A percentile compares a stretch with the other conserved stretches of the same genome.
These are phyloP conservation scores for Phytophthora hibernalis DNA, from an alignment of 352 stramenopile species.

Conservation along the genomic window DNA sequence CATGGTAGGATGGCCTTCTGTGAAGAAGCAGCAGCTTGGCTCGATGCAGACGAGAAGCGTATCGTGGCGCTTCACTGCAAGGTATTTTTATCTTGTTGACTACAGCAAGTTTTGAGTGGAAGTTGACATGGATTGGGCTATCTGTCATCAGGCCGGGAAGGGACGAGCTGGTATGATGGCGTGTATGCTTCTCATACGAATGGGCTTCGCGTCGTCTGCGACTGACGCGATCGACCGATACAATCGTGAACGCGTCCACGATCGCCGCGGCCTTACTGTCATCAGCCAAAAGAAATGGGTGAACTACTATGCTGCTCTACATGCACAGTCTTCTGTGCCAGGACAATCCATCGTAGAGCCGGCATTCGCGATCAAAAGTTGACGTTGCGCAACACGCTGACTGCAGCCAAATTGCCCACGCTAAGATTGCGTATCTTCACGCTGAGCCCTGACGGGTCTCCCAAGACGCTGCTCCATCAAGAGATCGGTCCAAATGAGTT, in stretches of 20 bases:
- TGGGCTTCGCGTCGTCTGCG: slow-evolving; percentile 57
- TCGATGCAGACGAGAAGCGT: slow-evolving; percentile 45
- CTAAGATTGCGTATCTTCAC: slow-evolving; percentile 62
- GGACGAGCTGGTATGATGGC: slow-evolving; percentile 82
- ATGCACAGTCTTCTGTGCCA: slow-evolving; percentile 17
- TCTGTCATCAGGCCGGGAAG: slow-evolving; percentile 57
- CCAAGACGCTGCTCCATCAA: slow-evolving; percentile 55
- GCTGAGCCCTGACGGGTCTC: slow-evolving; percentile 30
- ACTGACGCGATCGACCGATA: slow-evolving; percentile 66
- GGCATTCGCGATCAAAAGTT: slow-evolving; percentile 45
- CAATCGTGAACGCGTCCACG: slow-evolving; percentile 67
- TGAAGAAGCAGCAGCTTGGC: slow-evolving; percentile 71
- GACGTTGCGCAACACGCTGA: slow-evolving; percentile 51
- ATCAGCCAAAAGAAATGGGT: slow-evolving; percentile 80
- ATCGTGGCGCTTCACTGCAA: slow-evolving; percentile 82
- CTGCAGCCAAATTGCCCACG: slow-evolving; percentile 39
- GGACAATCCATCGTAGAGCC: slow-evolving; percentile 32
- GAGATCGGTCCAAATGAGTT: slow-evolving; percentile 61
- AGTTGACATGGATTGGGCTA: background rate
- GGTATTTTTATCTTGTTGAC: slow-evolving; percentile 28
- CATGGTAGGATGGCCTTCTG: slow-evolving; percentile 71
- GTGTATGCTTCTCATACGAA: slow-evolving; percentile 75
- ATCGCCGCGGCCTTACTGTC: slow-evolving; percentile 68
- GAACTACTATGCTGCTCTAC: slow-evolving; percentile 59
- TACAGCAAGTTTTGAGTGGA: background rate